Conservation (phyloP, 805 yeast species). For the Wickerhamiella bombiphila region DNA sequence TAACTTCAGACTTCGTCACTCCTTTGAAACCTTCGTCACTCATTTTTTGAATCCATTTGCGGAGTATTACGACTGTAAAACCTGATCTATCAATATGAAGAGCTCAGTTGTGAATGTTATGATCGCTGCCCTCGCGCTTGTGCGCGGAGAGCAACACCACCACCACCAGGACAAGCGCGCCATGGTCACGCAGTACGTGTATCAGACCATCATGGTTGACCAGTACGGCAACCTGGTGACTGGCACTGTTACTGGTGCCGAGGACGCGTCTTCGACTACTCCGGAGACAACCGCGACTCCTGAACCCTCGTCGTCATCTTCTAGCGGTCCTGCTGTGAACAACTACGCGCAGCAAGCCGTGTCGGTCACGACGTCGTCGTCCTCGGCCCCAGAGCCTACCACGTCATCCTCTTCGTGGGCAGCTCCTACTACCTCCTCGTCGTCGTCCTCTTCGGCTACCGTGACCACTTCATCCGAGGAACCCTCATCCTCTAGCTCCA, state of each 20-base stretch:
- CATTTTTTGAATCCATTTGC: conserved; percentile 3
- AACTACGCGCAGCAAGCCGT: neutral
- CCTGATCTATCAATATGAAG: neutral
- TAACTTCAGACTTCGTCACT: conserved; percentile 15
- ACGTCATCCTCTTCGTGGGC: conserved; percentile 16
- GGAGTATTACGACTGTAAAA: neutral
- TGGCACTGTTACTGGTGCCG: conserved; percentile 17
- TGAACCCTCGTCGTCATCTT: conserved; percentile 11
- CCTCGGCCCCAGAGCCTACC: conserved; percentile 20
- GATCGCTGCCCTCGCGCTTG: conserved; percentile 23
- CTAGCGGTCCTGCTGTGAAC: conserved; percentile 10
- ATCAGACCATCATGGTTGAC: conserved; percentile 32
- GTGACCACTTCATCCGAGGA: conserved; percentile 13
- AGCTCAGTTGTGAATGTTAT: conserved; percentile 8
- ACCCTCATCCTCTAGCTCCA: conserved; percentile 18
- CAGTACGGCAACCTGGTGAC: conserved; percentile 25
- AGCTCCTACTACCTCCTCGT: conserved; percentile 21
- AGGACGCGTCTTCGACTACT: conserved; percentile 23
- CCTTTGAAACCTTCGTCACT: conserved; percentile 9
- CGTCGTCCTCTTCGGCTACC: conserved; percentile 23
- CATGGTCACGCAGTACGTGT: conserved; percentile 31
- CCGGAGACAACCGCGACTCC: conserved; percentile 16
- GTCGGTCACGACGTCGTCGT: conserved; percentile 15
- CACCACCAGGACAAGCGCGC: conserved; percentile 41
- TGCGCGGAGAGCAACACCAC: conserved; percentile 33